Evolutionary conservation across 1,284 basidiomycete species (phyloP), one percentile per base, ranked within the genome.

Genomic region (Puccinia sorghi): DNA sequence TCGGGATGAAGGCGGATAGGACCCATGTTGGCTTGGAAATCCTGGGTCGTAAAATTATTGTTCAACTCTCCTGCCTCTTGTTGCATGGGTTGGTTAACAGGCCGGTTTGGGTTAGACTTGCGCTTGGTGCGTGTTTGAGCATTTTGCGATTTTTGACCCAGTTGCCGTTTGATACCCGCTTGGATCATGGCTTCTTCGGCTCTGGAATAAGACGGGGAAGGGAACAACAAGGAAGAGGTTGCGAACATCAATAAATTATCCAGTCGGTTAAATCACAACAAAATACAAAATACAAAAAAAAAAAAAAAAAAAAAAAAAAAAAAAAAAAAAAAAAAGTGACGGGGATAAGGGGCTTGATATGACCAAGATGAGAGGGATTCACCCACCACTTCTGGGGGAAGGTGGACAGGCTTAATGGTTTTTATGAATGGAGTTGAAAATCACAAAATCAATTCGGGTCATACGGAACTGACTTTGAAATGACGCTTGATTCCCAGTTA

Each of bases 381-480:
- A 70, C 48, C 67, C 67, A 70, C 52, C 67, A 32, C 20, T 46
- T 64, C 41, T 46, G 41, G 41, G 22, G n/a, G 41, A 43, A 63
- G 17, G 17, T 43, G 59, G 41, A 43, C 25, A 13, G 61, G n/a
- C 4, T 39, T 63, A 4, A 17, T 22, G 5, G 9, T 48, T 69
- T n/a, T 46, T 12, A 67, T 13, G 1, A 32, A 67, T 52, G 22
- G n/a, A 54, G 7, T 52, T 52, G 48, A 70, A 11, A 70, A 54
- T 37, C 27, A 70, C 27, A 37, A 70, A 52, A 52, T 27, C 37
- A 70, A 17, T 70, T 70, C 20, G n/a, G 32, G 67, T 52, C n/a
- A 70, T 61, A 50, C 32, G 72, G 64, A 67, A 76, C 74, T 76
- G 48, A 76, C 74, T 76, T 76, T 67, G 74, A 67, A 46, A 76